A percentile compares a stretch with the other conserved stretches of the same genome.
Conservation (phyloP, 2,329 filamentous ascomycete genomes). For the Coniochaeta prunicola region DNA sequence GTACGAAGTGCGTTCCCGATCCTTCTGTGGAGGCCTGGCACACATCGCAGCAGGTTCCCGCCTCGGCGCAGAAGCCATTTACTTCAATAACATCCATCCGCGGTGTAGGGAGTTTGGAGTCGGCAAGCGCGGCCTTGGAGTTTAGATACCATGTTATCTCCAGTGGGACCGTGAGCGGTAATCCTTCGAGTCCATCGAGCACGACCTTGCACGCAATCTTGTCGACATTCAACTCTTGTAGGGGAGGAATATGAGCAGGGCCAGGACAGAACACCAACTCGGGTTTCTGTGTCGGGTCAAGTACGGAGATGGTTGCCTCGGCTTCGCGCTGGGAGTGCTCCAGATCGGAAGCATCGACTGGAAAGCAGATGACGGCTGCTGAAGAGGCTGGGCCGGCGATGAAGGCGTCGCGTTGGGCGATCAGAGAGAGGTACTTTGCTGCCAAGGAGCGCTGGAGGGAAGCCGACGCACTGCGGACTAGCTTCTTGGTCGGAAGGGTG, state of each 20-base stretch:
- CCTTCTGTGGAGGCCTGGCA: slow-evolving; percentile 13
- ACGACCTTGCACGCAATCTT: slow-evolving; percentile 20
- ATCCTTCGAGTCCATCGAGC: slow-evolving; percentile 20
- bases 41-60: slow-evolving; percentile 15
- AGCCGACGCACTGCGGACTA: slow-evolving; percentile 7
- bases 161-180: slow-evolving; percentile 18
- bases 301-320: slow-evolving; percentile 19
- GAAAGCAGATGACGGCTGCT: slow-evolving; percentile 17
- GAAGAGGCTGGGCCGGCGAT: slow-evolving; percentile 15
- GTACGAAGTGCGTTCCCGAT: slow-evolving; percentile 14
- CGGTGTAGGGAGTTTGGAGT: slow-evolving; percentile 25
- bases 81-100: slow-evolving; percentile 17
- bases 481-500: slow-evolving; percentile 11
- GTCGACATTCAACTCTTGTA: slow-evolving; percentile 19
- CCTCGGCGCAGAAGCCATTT: slow-evolving; percentile 10
- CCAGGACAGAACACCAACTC: slow-evolving; percentile 24
- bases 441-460: slow-evolving; percentile 14
- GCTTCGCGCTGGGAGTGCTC: slow-evolving; percentile 21
- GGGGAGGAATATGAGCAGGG: slow-evolving; percentile 16
- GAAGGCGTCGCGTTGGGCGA: slow-evolving; percentile 29
- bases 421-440: slow-evolving; percentile 26
- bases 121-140: slow-evolving; percentile 25
- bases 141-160: slow-evolving; percentile 28
- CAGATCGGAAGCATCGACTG: slow-evolving; percentile 16
- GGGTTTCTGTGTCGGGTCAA: slow-evolving; percentile 20